A percentile compares a stretch with the other conserved stretches of the same genome.
These are phyloP conservation scores for Serendipita indica DNA, from an alignment of 768 basidiomycete species.

Conservation along the genomic window DNA sequence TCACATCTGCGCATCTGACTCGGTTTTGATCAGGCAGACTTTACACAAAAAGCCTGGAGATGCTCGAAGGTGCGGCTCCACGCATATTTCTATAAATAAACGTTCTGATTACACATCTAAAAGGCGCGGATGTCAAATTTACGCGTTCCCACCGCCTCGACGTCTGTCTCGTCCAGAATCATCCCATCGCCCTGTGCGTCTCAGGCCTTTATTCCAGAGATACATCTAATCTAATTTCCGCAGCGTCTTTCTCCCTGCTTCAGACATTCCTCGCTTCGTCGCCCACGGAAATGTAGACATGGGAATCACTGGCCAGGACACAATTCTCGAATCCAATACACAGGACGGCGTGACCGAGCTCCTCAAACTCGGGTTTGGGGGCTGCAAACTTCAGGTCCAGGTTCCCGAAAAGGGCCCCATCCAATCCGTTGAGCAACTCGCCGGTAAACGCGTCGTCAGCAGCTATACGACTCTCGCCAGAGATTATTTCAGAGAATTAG, in stretches of 20 bases:
- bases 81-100: not conserved
- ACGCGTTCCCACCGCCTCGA: slow-evolving; percentile 76
- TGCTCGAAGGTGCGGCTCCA: slow-evolving; percentile 54
- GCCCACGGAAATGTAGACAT: slow-evolving; percentile 94
- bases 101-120: not conserved
- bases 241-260: slow-evolving; percentile 91
- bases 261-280: slow-evolving; percentile 96
- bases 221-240: not conserved
- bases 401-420: slow-evolving; percentile 65
- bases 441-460: slow-evolving; percentile 86
- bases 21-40: slow-evolving; percentile 45
- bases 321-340: slow-evolving; percentile 84
- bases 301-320: slow-evolving; percentile 96
- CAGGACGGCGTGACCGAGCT: slow-evolving; percentile 59
- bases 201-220: not conserved
- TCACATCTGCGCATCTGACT: not conserved
- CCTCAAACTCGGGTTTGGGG: slow-evolving; percentile 80
- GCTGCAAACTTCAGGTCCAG: slow-evolving; percentile 71
- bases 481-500: slow-evolving; percentile 58
- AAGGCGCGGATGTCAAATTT: slow-evolving; percentile 94
- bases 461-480: slow-evolving; percentile 83
- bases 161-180: slow-evolving; percentile 86
- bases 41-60: slow-evolving; percentile 75
- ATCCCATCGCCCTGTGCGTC: slow-evolving; percentile 79
- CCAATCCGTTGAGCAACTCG: slow-evolving; percentile 61